These are phyloP conservation scores for Alternaria dauci DNA, from an alignment of 2,329 filamentous ascomycete species.

Conservation along the genomic window DNA sequence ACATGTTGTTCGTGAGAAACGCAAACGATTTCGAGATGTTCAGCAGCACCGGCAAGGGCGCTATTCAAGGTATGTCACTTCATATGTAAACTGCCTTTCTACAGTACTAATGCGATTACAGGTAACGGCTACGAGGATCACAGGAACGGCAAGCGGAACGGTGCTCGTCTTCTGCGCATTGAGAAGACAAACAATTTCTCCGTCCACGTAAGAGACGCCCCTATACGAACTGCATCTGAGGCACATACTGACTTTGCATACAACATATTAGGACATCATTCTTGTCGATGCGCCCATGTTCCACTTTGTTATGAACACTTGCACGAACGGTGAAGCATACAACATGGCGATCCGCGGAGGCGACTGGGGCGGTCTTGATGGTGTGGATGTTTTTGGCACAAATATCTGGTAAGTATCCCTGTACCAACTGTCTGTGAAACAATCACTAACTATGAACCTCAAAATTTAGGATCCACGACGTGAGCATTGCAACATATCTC, in stretches of 20 bases:
- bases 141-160: slow-evolving; percentile 50
- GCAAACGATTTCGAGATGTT: slow-evolving; percentile 63
- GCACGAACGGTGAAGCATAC: slow-evolving; percentile 62
- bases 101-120: slow-evolving; percentile 4
- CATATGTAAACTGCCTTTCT: background rate
- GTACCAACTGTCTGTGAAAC: background rate
- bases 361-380: slow-evolving; percentile 63
- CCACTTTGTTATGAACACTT: slow-evolving; percentile 62
- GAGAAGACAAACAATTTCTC: slow-evolving; percentile 58
- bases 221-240: background rate
- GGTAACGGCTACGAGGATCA: slow-evolving; percentile 61
- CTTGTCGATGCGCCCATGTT: slow-evolving; percentile 61
- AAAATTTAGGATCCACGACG: slow-evolving; percentile 60
- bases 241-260: background rate
- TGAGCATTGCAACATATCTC: slow-evolving; percentile 8
- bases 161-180: slow-evolving; percentile 58
- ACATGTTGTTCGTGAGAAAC: slow-evolving; percentile 63
- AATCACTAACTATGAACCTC: background rate
- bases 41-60: slow-evolving; percentile 61
- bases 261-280: slow-evolving; percentile 48
- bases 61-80: slow-evolving; percentile 55
- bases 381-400: slow-evolving; percentile 63
- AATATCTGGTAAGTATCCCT: slow-evolving; percentile 58
- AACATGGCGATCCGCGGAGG: slow-evolving; percentile 65
- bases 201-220: slow-evolving; percentile 47